Base-by-base conservation (phyloP, 805 yeast species). In the Kuraishia ogatae region DNA sequence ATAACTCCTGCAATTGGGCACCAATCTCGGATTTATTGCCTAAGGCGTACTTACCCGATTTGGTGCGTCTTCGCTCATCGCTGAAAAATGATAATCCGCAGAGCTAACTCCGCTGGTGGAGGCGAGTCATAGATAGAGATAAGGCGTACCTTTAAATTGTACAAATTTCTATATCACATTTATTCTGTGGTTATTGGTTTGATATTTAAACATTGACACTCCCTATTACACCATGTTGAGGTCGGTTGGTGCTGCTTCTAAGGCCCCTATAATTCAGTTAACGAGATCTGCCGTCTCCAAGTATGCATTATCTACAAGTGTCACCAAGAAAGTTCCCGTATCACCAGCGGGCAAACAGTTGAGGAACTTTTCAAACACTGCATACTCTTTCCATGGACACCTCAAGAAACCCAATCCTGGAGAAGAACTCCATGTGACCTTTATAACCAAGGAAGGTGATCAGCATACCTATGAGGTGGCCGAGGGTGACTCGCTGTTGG, bases 321-420 rank as follows among this genome's bases (percentile, higher is more conserved):
- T n/a, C 43, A 35, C n/a, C 43, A 10, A 35, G 43, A 35, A 4
- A 15, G 43, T 5, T 7, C 4, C 43, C 43, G 10, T 26, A 26
- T 26, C 29, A 35, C 43, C 43, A 17, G 43, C 13, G 4, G 29
- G n/a, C 43, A 13, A 35, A 10, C 43, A 35, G 17, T 17, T 35
- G 43, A 35, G 43, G n/a, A 3, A 3, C 43, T 35, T 35, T 35
- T 62, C 60, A 29, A 53, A 59, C 5, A 55, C 65, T 5, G 17
- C 56, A 8, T 54, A 64, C 6, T 26, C 57, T 2, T 54, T 54
- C 10, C 99, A 93, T 66, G 97, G 97, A 21, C 97, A 93, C 67
- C 70, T 93, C 56, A 90, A 88, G 66, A 87, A 83, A 62, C 98
- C 98, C 46, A 86, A 87, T 50, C 89, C 94, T 1, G 99, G 99